phyloP scores from a whole-genome alignment of 2,329 filamentous ascomycete species.

The Tolypocladium ovalisporum region DNA sequence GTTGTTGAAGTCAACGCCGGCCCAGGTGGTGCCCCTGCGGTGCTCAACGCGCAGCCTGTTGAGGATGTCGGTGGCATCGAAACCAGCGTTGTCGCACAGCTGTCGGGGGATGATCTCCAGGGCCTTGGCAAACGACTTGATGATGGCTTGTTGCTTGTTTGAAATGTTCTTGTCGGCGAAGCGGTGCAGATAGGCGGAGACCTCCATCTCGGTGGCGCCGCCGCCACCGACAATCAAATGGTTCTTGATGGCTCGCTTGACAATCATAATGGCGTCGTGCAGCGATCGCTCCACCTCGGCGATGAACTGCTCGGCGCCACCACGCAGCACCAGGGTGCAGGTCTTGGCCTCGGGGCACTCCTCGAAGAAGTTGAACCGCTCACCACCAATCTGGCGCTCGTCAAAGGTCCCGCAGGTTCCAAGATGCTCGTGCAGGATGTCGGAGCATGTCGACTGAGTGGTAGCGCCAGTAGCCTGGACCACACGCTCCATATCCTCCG shows the following conservation, averaged over 20 bases:
- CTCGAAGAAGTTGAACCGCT: slow-evolving; percentile 98
- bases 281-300: slow-evolving; percentile 95
- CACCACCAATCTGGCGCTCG: slow-evolving; percentile 92
- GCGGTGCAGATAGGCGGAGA: slow-evolving; percentile 84
- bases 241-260: slow-evolving; percentile 96
- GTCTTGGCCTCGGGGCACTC: slow-evolving; percentile 93
- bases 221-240: slow-evolving; percentile 89
- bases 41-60: slow-evolving; percentile 96
- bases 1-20: slow-evolving; percentile 86
- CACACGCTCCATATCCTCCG: slow-evolving; percentile 91
- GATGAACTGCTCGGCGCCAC: slow-evolving; percentile 97
- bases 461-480: slow-evolving; percentile 89
- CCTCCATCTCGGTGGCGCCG: slow-evolving; percentile 91
- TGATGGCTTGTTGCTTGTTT: slow-evolving; percentile 93
- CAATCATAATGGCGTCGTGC: slow-evolving; percentile 99
- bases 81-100: slow-evolving; percentile 96
- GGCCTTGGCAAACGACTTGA: slow-evolving; percentile 96
- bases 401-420: slow-evolving; percentile 87
- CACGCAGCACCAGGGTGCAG: slow-evolving; percentile 88
- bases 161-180: slow-evolving; percentile 88
- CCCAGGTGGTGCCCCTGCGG: slow-evolving; percentile 85
- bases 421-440: slow-evolving; percentile 81
- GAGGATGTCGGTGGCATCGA: slow-evolving; percentile 95
- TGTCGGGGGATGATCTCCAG: slow-evolving; percentile 94
- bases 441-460: slow-evolving; percentile 90